Percentiles rank a stretch among this genome's conserved stretches.
These are phyloP conservation scores for Candida albicans DNA, from an alignment of 1,139 yeast genomes.

Conservation along the genomic window DNA sequence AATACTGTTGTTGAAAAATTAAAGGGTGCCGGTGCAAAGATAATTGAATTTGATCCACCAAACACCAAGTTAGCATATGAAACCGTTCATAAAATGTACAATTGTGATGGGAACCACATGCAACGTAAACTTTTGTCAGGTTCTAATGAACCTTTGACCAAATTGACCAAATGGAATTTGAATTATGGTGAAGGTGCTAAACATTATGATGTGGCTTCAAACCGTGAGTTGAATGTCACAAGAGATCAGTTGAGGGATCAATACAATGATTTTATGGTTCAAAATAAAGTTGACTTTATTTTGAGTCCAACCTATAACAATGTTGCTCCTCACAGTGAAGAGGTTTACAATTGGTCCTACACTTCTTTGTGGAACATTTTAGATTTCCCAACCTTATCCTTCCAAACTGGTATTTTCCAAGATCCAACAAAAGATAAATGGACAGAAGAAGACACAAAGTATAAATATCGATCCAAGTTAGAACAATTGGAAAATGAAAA, in stretches of 20 bases:
- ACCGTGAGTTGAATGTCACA: conserved; percentile 45
- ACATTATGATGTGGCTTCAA: conserved; percentile 41
- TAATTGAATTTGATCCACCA: conserved; percentile 48
- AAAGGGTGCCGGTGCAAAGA: conserved; percentile 30
- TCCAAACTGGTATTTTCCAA: conserved; percentile 63
- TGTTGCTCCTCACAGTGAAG: conserved; percentile 68
- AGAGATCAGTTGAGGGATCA: conserved; percentile 59
- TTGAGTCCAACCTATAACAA: conserved; percentile 69
- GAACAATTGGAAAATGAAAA: conserved; percentile 43
- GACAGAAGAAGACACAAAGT: conserved; percentile 31
- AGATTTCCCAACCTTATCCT: conserved; percentile 60
- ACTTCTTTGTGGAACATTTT: conserved; percentile 66
- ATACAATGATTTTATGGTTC: conserved; percentile 51
- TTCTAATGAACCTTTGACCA: conserved; percentile 66
- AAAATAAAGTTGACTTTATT: conserved; percentile 63
- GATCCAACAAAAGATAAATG: conserved; percentile 49
- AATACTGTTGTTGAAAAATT: conserved; percentile 28
- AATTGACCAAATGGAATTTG: conserved; percentile 60
- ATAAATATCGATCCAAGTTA: conserved; percentile 39
- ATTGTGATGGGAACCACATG: conserved; percentile 60
- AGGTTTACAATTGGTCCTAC: conserved; percentile 74
- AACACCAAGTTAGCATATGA: conserved; percentile 52
- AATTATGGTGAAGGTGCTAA: conserved; percentile 59
- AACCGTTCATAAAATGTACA: conserved; percentile 49
- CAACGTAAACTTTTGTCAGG: conserved; percentile 51